Evolutionary conservation across 441 rosid species (phyloP), one percentile per base, ranked within the genome.

Genomic region (Mallotus japonicus): DNA sequence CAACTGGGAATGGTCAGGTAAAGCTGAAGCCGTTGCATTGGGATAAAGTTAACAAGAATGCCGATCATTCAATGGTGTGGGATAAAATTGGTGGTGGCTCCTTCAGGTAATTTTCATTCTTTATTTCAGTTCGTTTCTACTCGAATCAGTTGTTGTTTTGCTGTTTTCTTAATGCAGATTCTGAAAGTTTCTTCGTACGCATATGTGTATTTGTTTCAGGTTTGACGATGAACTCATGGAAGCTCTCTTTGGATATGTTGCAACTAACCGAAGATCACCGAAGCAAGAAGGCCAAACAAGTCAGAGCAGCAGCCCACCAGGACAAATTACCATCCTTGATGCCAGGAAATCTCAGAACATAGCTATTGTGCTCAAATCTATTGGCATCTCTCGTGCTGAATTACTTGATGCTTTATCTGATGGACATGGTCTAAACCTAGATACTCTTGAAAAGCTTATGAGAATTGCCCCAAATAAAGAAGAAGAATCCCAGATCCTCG

Each of bases 41-140:
- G 99, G 98, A 96, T 78, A 92, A 93, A 78, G 88, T 93, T 66
- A 88, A 86, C 81, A 84, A 79, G 44, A 87, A 86, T 56, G 55
- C 77, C 2, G 87, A 84, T n/a, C 91, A 85, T 78, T 91, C 99
- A 46, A 92, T 95, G 97, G 98, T 92, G 76, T 92, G 99, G 98
- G 93, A 95, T 88, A 89, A 86, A 74, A 85, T 95, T 58, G 84
- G 84, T 22, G 86, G 85, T 2, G 99, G 98, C 40, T 96, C 97
- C 60, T 89, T 92, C 70, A 85, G 90, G 99, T 92, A 87, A 87
- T 42, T 47, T 13, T 69, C 37, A 24, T 42, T 62, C 32, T 34
- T 34, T 34, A 37, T 70, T 40, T 62, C 10, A 44, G 40, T 44
- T 44, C 46, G 57, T 60, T 79, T 67, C 58, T 34, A 34, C 40